Base-by-base conservation (phyloP, 1,284 basidiomycete genomes). In the Cryptococcus sp. region DNA sequence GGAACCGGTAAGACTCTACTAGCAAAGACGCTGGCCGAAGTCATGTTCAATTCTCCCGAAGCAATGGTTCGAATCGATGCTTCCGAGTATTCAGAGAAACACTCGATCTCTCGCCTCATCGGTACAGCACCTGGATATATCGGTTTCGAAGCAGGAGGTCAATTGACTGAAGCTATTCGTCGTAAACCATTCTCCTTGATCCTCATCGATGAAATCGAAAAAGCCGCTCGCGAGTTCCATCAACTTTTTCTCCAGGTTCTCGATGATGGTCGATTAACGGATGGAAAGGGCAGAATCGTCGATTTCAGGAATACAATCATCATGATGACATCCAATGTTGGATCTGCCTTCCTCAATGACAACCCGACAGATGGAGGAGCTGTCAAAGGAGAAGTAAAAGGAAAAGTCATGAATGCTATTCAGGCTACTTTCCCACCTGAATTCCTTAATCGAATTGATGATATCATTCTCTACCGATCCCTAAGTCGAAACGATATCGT, bases 21-120 rank as follows among this genome's bases (percentile, higher is more conserved):
- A 10, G 77, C 77, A 52, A 79, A 80, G 62, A 74, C 76, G 3
- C 67, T 79, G 34, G 78, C 78, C 22, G 65, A 72, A 34, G 79
- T 81, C 74, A 73, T 80, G 69, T 82, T 82, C 67, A 79, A 81
- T 64, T 72, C 70, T 46, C 73, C 76, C 46, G 76, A 80, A 43
- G 79, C 81, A 10, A 81, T 83, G 77, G 68, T 80, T 39, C 73
- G 81, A 18, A 81, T 83, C 64, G 81, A 83, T 64, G 78, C 76
- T 11, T 78, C 76, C 48, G 77, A 78, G 57, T 78, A 76, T 54
- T 72, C 70, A 2, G 80, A 81, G 63, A 78, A 79, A 64, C 80
- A 82, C 67, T 72, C 77, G 25, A 77, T 81, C 59, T 76, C 78
- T 14, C 70, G 80, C 14, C 69, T 82, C 7, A 78, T 82, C 48